Conservation (phyloP, 2,329 filamentous ascomycete genomes). For the Clonostachys rosea region DNA sequence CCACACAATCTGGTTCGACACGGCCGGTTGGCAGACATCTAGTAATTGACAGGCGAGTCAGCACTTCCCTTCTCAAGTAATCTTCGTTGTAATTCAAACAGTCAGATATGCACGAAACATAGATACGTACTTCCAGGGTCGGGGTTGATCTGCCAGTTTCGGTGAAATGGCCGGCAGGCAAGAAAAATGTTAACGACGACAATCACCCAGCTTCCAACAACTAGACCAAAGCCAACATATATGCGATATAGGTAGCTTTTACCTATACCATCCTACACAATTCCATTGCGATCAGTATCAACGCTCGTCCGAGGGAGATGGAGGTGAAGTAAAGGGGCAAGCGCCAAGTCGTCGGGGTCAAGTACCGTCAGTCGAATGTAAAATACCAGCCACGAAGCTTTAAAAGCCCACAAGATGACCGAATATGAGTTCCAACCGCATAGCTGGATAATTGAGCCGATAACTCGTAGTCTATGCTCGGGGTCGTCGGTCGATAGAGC, state of each 20-base stretch:
- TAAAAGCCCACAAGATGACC: conserved; percentile 48
- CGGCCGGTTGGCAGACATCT: conserved; percentile 42
- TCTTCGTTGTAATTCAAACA: too few relatives aligned
- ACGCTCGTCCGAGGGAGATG: too few relatives aligned
- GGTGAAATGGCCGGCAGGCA: conserved; percentile 45
- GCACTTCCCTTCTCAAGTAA: neutral
- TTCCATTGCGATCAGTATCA: too few relatives aligned
- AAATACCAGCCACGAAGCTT: conserved; percentile 51
- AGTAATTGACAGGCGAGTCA: neutral
- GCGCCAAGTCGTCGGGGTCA: conserved; percentile 12
- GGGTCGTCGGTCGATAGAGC: conserved; percentile 32
- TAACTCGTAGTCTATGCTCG: conserved; percentile 30
- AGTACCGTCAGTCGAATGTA: conserved; percentile 46
- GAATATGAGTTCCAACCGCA: conserved; percentile 52
- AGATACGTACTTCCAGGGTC: conserved; percentile 45
- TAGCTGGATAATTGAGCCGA: conserved; percentile 53
- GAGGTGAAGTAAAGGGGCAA: too few relatives aligned
- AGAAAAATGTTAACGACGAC: conserved; percentile 44
- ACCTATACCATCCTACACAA: conserved; percentile 1
- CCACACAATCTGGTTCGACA: conserved; percentile 46
- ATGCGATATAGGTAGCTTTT: conserved; percentile 36
- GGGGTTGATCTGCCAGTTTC: conserved; percentile 56
- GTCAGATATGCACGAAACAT: too few relatives aligned
- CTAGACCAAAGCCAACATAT: conserved; percentile 42
- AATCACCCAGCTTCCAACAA: conserved; percentile 42